Percentiles rank a stretch among this genome's conserved stretches.
Conservation (phyloP, 352 stramenopile genomes). For the Blastocystis sp. region DNA sequence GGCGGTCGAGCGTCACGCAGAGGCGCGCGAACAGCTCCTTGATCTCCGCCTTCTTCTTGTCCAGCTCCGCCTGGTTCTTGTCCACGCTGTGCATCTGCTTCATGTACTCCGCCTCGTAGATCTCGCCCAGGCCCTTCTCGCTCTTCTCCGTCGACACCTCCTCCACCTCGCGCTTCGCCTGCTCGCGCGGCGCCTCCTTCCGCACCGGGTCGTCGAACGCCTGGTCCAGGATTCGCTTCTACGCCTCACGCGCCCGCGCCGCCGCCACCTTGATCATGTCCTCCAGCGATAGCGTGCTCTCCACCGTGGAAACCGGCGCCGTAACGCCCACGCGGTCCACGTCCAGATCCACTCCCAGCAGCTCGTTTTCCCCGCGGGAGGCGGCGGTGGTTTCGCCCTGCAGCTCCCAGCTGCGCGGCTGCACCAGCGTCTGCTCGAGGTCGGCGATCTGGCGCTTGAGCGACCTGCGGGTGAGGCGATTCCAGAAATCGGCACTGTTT, state of each 20-base stretch:
- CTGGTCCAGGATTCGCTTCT: conserved; percentile 84
- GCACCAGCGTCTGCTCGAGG: conserved; percentile 80
- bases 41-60: conserved; percentile 78
- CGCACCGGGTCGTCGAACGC: conserved; percentile 86
- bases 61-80: conserved; percentile 77
- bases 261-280: conserved; percentile 79
- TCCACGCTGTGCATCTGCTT: conserved; percentile 81
- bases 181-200: conserved; percentile 75
- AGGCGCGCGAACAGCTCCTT: conserved; percentile 82
- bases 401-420: conserved; percentile 82
- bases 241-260: neutral
- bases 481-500: conserved; percentile 37
- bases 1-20: conserved; percentile 83
- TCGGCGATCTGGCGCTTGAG: conserved; percentile 80
- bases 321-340: conserved; percentile 81
- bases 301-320: conserved; percentile 83
- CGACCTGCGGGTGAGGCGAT: conserved; percentile 70
- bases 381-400: conserved; percentile 81
- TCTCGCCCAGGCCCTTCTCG: conserved; percentile 83
- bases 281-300: conserved; percentile 82
- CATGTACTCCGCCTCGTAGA: conserved; percentile 88
- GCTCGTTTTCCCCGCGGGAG: conserved; percentile 82
- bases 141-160: conserved; percentile 86
- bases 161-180: conserved; percentile 78
- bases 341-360: conserved; percentile 83